These are phyloP conservation scores for Neonectria ditissima DNA, from an alignment of 2,329 filamentous ascomycete genomes.

Conservation along the genomic window DNA sequence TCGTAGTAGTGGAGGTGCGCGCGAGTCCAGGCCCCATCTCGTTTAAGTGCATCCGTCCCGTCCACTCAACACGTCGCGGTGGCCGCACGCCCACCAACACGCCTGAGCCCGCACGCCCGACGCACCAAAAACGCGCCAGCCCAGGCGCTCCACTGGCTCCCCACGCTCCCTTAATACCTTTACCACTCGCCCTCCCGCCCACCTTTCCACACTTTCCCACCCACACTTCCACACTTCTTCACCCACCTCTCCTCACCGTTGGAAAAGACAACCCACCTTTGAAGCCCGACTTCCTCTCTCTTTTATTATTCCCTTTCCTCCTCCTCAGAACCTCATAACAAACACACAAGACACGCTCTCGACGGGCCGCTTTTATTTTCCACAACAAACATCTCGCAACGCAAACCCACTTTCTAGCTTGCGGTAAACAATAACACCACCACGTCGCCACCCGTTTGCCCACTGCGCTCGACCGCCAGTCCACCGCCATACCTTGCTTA, in stretches of 20 bases:
- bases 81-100: conserved; percentile 18
- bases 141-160: conserved; percentile 12
- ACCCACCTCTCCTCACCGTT: conserved; percentile 17
- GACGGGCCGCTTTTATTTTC: conserved; percentile 18
- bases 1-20: no score
- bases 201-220: conserved; percentile 14
- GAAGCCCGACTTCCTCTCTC: conserved; percentile 17
- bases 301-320: conserved; percentile 7
- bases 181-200: conserved; percentile 18
- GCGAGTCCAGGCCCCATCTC: neutral
- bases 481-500: neutral
- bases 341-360: conserved; percentile 17
- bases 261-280: conserved; percentile 25
- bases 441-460: neutral
- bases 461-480: neutral
- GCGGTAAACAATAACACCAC: conserved; percentile 24
- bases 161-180: conserved; percentile 13
- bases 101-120: conserved; percentile 24
- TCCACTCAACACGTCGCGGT: conserved; percentile 6
- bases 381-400: conserved; percentile 15
- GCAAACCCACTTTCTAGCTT: neutral
- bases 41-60: conserved; percentile 9
- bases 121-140: conserved; percentile 27
- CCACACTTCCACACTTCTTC: conserved; percentile 19
- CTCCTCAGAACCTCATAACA: conserved; percentile 8